Percentiles rank a stretch among this genome's conserved stretches.
Evolutionary conservation across 2,329 filamentous ascomycete genomes (phyloP).

Genomic region (Cryphonectria nitschkei): DNA sequence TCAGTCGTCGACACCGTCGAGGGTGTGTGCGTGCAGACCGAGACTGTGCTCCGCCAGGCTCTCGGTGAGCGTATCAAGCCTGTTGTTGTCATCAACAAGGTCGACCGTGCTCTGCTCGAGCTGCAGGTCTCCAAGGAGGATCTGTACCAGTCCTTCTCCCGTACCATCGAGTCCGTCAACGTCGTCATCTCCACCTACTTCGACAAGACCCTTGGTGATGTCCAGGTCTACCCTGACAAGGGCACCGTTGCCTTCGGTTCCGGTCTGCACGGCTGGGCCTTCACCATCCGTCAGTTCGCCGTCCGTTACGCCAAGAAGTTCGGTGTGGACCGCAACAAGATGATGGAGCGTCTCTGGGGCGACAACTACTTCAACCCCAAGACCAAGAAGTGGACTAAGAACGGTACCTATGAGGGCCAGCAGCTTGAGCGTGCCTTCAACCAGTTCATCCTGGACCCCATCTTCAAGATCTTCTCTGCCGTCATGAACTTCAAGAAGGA

Average conservation of each 20-base stretch:
- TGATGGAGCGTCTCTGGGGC: slow-evolving; percentile 99
- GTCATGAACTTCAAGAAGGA: slow-evolving; percentile 99
- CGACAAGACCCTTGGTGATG: slow-evolving; percentile 95
- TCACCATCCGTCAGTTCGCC: slow-evolving; percentile 98
- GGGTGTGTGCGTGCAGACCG: slow-evolving; percentile 99
- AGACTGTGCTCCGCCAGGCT: slow-evolving; percentile 98
- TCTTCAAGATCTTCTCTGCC: slow-evolving; percentile 97
- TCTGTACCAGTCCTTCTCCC: slow-evolving; percentile 98
- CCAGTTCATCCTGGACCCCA: slow-evolving; percentile 99
- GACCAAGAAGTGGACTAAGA: slow-evolving; percentile 99
- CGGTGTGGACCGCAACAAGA: slow-evolving; percentile 99
- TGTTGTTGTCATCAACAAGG: slow-evolving; percentile 99
- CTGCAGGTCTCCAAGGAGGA: slow-evolving; percentile 99
- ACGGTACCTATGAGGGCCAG: slow-evolving; percentile 81
- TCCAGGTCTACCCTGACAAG: slow-evolving; percentile 97
- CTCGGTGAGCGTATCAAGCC: slow-evolving; percentile 99
- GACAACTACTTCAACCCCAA: slow-evolving; percentile 99
- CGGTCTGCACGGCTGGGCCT: slow-evolving; percentile 99
- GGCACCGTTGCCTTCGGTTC: slow-evolving; percentile 99
- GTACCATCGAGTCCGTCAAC: slow-evolving; percentile 99
- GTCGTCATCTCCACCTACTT: slow-evolving; percentile 99
- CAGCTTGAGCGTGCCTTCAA: slow-evolving; percentile 97
- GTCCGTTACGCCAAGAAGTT: slow-evolving; percentile 99
- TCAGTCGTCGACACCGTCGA: slow-evolving; percentile 96
- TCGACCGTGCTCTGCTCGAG: slow-evolving; percentile 98